Base-by-base conservation (phyloP, 2,329 filamentous ascomycete genomes). In the Amauroascus niger region DNA sequence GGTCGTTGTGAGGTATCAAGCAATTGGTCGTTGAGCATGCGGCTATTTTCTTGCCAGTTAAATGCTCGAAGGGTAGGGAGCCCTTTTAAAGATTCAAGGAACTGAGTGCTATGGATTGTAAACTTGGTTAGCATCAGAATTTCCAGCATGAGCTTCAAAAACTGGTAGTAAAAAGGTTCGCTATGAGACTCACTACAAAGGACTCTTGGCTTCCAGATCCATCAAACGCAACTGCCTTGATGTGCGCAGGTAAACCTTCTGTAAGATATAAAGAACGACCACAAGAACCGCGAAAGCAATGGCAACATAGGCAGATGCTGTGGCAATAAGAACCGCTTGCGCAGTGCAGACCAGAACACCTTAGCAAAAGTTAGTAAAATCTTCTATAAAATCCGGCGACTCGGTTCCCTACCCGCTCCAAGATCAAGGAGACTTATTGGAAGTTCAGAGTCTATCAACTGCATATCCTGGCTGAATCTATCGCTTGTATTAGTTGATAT, bases 381-480 rank as follows among this genome's bases (percentile, higher is more conserved):
- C 26, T 30, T 4, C 26, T 9, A 30, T 30, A 9, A n/a, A 5
- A 30, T 30, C 9, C 26, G 26, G 26, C 9, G 26, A 30, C 26
- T 9, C 5, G 26, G 26, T 9, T 30, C 26, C 26, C 4, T 30
- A 30, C 26, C 26, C 4, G 26, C 26, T 30, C 26, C 26, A 30
- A 14, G 9, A 18, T 39, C 14, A 16, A 39, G 35, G 35, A 39
- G 35, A 6, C 8, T 14, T 16, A 39, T 9, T 3, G 69, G 68
- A 13, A 76, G 60, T 44, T 72, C 67, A 55, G 65, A 69, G 48
- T 76, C 74, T 13, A 76, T 71, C n/a, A 76, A 61, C 50, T 69
- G 63, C 3, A 76, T 63, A 61, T 77, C 74, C 56, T 76, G 73
- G n/a, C 67, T 71, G 59, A 77, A 76, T 20, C 71, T 62, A 9